Conservation (phyloP, 176 grass and related monocot genomes). For the Aegilops sharonensis region DNA sequence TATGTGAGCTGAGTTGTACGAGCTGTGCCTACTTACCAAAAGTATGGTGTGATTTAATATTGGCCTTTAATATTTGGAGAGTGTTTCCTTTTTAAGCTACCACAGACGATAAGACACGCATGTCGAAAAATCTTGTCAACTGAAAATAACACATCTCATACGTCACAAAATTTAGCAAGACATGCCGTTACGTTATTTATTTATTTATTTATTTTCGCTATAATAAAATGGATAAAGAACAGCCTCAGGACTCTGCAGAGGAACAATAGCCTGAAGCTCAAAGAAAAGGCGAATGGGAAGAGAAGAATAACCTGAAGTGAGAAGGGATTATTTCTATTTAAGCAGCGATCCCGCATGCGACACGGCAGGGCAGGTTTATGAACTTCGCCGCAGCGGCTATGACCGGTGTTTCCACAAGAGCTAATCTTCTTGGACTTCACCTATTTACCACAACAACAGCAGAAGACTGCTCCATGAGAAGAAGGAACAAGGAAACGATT, state of each 20-base stretch:
- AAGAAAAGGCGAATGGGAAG: neutral
- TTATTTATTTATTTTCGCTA: no score
- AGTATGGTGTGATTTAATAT: neutral
- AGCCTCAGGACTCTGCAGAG: neutral
- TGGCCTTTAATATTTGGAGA: neutral
- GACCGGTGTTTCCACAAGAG: slow-evolving; percentile 36
- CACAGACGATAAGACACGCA: neutral
- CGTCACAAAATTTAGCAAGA: slow-evolving; percentile 15
- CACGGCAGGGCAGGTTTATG: slow-evolving; percentile 17
- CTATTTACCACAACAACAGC: slow-evolving; percentile 16
- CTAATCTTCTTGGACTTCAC: slow-evolving; percentile 49
- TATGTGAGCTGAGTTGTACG: slow-evolving; percentile 6
- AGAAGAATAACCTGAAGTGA: slow-evolving; percentile 50
- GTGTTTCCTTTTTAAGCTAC: neutral
- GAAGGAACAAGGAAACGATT: neutral
- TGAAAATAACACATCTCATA: slow-evolving; percentile 11
- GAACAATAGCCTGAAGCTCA: neutral
- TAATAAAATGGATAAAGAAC: neutral
- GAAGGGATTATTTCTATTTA: slow-evolving; percentile 42
- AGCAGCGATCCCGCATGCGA: slow-evolving; percentile 37
- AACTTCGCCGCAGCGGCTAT: slow-evolving; percentile 52
- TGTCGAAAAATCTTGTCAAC: neutral
- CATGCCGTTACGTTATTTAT: neutral
- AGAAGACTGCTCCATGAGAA: neutral
- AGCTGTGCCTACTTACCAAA: slow-evolving; percentile 9